Base-by-base conservation (phyloP, 257 asterid genomes). In the Solanum okadae region DNA sequence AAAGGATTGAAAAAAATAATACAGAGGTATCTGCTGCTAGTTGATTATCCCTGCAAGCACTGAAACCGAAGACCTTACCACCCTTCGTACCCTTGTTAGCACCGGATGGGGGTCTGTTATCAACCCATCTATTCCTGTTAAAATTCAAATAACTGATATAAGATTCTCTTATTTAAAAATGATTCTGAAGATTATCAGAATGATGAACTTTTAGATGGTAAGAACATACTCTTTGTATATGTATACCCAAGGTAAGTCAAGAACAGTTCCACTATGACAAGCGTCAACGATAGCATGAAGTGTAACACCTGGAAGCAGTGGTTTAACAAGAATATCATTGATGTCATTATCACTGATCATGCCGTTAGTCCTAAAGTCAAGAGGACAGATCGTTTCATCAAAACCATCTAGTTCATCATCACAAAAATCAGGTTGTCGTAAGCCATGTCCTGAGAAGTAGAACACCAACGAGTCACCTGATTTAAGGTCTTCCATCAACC, bases 1-100 rank as follows among this genome's bases (percentile, higher is more conserved):
- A 40, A 63, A 38, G 46, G 78, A 42, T 18, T 46, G 56, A 88
- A 61, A 22, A 14, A 77, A 82, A 71, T 88, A 88, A 91, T 84
- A 95, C 98, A 46, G 97, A 88, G 82, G 98, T 93, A 86, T 95
- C 97, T 86, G 98, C 94, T 68, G 98, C 98, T 40, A 88, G 90
- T 91, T 95, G 98, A 90, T 94, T 71, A 89, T 96, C 98, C 88
- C 93, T 95, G 86, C 98, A 96, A 20, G 98, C 98, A 83, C 98
- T 94, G 86, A 96, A 86, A 90, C 96, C 87, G 88, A 96, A 90
- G 5, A 96, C 98, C 65, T 25, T 88, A 72, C 98, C 98, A 85
- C 98, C 98, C 16, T 22, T 88, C 10, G 98, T 90, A 44, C 94
- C 94, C 91, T 95, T 94, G 33, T 35, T 72, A 68, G 85, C 79